Evolutionary conservation across 192 early-diverging fungal genomes (phyloP).

Genomic region (Irineochytrium annulatum): DNA sequence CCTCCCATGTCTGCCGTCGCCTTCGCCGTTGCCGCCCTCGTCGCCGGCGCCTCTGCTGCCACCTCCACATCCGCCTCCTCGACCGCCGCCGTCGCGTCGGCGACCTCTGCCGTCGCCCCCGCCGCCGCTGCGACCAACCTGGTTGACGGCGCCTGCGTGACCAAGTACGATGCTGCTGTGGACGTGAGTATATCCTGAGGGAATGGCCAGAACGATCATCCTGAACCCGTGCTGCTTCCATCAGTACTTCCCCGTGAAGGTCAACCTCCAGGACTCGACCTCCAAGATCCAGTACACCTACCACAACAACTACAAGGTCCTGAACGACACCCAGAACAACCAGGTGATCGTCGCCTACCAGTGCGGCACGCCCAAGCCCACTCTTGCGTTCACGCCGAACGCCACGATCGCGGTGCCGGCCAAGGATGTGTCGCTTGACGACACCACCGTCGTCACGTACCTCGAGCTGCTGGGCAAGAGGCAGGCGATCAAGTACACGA

Average conservation of each 20-base stretch:
- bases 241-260: slow-evolving; percentile 41
- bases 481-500: slow-evolving; percentile 33
- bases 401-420: slow-evolving; percentile 31
- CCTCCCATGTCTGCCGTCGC: slow-evolving; percentile 2
- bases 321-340: slow-evolving; percentile 28
- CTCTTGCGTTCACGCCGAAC: slow-evolving; percentile 16
- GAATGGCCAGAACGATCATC: no score
- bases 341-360: slow-evolving; percentile 39
- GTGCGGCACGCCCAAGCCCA: slow-evolving; percentile 42
- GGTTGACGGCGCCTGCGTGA: slow-evolving; percentile 7
- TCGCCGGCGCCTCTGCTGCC: background rate
- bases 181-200: no score
- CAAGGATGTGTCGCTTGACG: slow-evolving; percentile 20
- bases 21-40: background rate
- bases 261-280: slow-evolving; percentile 11
- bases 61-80: no score
- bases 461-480: slow-evolving; percentile 33
- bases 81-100: background rate
- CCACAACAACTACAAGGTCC: slow-evolving; percentile 42
- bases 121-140: slow-evolving; percentile 7
- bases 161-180: slow-evolving; percentile 5
- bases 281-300: slow-evolving; percentile 30
- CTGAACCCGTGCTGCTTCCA: background rate
- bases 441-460: slow-evolving; percentile 40
- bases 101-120: background rate